Evolutionary conservation across 108 stramenopile genomes (phyloP).

Genomic region (Nannochloropsis salina): DNA sequence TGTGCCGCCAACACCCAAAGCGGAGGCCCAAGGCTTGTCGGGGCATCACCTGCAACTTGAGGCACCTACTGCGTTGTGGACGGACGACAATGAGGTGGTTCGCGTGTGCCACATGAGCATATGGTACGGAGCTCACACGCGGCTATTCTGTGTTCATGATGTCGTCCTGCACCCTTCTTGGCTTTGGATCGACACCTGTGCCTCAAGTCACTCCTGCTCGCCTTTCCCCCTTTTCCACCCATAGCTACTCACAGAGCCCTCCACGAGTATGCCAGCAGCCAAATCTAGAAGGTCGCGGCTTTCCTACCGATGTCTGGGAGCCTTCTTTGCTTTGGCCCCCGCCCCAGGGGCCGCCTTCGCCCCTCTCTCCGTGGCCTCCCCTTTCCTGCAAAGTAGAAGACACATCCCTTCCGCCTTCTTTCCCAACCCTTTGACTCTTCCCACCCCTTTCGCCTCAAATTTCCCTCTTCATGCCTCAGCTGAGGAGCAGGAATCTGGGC

Average conservation of each 20-base stretch:
- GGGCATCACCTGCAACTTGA: too few relatives aligned
- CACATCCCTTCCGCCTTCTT: neutral
- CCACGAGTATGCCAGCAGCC: neutral
- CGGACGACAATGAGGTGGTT: too few relatives aligned
- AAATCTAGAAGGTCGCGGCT: neutral
- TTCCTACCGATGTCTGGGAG: neutral
- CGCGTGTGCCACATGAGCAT: too few relatives aligned
- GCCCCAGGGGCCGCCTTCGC: neutral
- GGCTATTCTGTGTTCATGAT: too few relatives aligned
- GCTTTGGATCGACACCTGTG: too few relatives aligned
- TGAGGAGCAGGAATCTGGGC: neutral
- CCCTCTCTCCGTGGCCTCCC: neutral
- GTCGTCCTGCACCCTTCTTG: too few relatives aligned
- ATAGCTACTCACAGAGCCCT: neutral
- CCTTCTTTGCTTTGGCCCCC: neutral
- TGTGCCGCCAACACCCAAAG: too few relatives aligned
- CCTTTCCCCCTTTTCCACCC: too few relatives aligned
- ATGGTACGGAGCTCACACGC: too few relatives aligned
- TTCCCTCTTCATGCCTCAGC: neutral
- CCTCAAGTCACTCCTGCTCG: too few relatives aligned
- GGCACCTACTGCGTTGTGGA: too few relatives aligned
- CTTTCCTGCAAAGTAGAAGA: constrained; percentile 7
- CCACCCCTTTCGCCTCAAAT: neutral
- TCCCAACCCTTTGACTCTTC: neutral
- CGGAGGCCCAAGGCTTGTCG: too few relatives aligned